Base-by-base conservation (phyloP, 352 stramenopile genomes). In the Globisporangium paddicum region DNA sequence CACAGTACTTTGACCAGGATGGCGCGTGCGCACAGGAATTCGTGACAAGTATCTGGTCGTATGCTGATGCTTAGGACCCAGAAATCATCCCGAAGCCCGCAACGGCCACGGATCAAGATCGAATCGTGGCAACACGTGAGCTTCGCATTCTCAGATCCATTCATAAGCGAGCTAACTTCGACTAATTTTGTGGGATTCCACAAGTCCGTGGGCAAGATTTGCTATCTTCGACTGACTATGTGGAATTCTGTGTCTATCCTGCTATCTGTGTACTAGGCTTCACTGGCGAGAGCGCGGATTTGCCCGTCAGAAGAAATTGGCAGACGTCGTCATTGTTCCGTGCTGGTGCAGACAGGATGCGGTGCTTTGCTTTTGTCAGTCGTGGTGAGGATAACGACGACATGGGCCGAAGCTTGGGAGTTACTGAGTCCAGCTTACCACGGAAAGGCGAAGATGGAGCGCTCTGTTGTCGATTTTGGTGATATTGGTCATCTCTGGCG, bases 231-330 rank as follows among this genome's bases (percentile, higher is more conserved):
- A 44, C 38, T 21, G 18, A 10, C 2, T 44, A 21, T 5, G 38
- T 44, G 18, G 38, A 21, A 9, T 44, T 44, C 38, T 44, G 18
- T 30, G n/a, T 11, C 16, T 55, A 13, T 26, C 11, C 44, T 34
- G 6, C 23, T 56, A 46, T 21, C 23, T 56, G 45, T 23, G 28
- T 23, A 9, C 2, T 41, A 11, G 4, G 47, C 13, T 46, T 45
- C 16, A 21, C 8, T 34, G 50, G 50, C 19, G 32, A 35, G 32
- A 56, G 8, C 23, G 35, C 50, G 28, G 50, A 45, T 19, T 32
- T 56, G 50, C 50, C 50, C 16, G 50, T 46, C 50, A 56, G 21
- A 26, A 56, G 5, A 56, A 56, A 45, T 8, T 32, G 32, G 19
- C 32, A 32, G 49, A 34, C 26, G 5, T 8, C 32, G 32, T 45